A percentile compares a stretch with the other conserved stretches of the same genome.
These are phyloP conservation scores for Sclerotinia borealis DNA, from an alignment of 2,329 filamentous ascomycete species.

Conservation along the genomic window DNA sequence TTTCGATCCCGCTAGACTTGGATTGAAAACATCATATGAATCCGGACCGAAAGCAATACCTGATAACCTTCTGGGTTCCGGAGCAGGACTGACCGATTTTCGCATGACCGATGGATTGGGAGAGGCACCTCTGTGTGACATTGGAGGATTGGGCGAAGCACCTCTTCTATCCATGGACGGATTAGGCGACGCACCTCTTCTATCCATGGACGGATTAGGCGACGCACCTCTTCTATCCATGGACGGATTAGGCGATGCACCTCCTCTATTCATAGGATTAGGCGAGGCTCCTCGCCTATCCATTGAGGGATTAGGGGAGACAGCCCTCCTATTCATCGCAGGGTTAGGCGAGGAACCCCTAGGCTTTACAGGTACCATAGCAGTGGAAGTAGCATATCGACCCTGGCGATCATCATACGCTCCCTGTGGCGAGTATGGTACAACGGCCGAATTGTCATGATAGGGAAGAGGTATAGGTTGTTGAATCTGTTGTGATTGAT, in stretches of 20 bases:
- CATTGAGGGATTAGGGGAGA: slow-evolving; percentile 24
- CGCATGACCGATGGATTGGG: slow-evolving; percentile 43
- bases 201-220: slow-evolving; percentile 19
- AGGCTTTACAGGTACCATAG: slow-evolving; percentile 29
- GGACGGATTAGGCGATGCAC: slow-evolving; percentile 25
- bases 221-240: slow-evolving; percentile 23
- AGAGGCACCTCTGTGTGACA: slow-evolving; percentile 50
- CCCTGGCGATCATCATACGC: slow-evolving; percentile 29
- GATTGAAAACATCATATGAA: slow-evolving; percentile 68
- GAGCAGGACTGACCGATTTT: slow-evolving; percentile 70
- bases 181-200: slow-evolving; percentile 27
- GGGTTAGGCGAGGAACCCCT: slow-evolving; percentile 27
- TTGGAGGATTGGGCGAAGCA: slow-evolving; percentile 32
- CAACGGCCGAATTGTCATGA: slow-evolving; percentile 20
- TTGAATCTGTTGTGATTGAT: slow-evolving; percentile 24
- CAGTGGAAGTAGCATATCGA: slow-evolving; percentile 24
- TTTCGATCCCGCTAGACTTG: slow-evolving; percentile 37
- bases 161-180: slow-evolving; percentile 16
- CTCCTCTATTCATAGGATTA: slow-evolving; percentile 20
- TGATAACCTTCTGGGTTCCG: slow-evolving; percentile 50
- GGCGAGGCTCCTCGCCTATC: slow-evolving; percentile 25
- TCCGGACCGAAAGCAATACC: slow-evolving; percentile 69
- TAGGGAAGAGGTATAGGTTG: slow-evolving; percentile 25
- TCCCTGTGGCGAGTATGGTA: slow-evolving; percentile 23
- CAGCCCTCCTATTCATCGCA: slow-evolving; percentile 15